phyloP scores from a whole-genome alignment of 148 eudicot genomes.

The Nepenthes mirabilis region DNA sequence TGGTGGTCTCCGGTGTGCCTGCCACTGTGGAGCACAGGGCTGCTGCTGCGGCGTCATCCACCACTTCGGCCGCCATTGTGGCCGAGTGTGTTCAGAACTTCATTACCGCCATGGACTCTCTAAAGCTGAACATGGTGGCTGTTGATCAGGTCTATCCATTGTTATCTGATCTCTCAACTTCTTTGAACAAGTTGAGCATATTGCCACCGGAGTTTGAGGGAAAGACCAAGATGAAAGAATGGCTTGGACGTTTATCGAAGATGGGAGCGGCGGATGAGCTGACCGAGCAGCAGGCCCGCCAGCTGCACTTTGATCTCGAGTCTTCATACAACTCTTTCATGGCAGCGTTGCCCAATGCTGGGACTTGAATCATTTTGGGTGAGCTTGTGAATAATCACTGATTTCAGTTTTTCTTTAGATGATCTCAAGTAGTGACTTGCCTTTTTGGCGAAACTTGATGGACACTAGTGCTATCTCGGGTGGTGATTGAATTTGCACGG shows the following conservation, averaged over 20 bases:
- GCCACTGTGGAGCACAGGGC: conserved; percentile 82
- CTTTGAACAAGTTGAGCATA: conserved; percentile 53
- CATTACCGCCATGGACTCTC: conserved; percentile 75
- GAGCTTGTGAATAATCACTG: not conserved
- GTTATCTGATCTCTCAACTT: conserved; percentile 48
- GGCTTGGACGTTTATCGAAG: conserved; percentile 63
- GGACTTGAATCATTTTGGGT: conserved; percentile 31
- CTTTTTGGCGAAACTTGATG: conserved; percentile 4
- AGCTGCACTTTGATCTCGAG: conserved; percentile 88
- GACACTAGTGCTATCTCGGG: not conserved
- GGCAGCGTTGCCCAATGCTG: conserved; percentile 74
- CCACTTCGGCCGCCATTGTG: conserved; percentile 42
- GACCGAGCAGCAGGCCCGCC: conserved; percentile 75
- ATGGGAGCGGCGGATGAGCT: conserved; percentile 90
- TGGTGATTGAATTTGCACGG: conserved; percentile 5
- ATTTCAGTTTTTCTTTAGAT: not conserved
- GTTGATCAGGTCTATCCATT: conserved; percentile 81
- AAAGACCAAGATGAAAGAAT: conserved; percentile 71
- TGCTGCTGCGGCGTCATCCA: conserved; percentile 26
- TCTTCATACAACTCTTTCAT: conserved; percentile 89
- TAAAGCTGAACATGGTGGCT: conserved; percentile 70
- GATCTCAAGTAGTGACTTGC: conserved; percentile 5
- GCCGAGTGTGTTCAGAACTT: conserved; percentile 82
- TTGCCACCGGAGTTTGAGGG: conserved; percentile 72
- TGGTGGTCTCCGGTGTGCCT: conserved; percentile 68